Evolutionary conservation across 345 rosid species (phyloP).

Genomic region (Euphorbia lathyris): DNA sequence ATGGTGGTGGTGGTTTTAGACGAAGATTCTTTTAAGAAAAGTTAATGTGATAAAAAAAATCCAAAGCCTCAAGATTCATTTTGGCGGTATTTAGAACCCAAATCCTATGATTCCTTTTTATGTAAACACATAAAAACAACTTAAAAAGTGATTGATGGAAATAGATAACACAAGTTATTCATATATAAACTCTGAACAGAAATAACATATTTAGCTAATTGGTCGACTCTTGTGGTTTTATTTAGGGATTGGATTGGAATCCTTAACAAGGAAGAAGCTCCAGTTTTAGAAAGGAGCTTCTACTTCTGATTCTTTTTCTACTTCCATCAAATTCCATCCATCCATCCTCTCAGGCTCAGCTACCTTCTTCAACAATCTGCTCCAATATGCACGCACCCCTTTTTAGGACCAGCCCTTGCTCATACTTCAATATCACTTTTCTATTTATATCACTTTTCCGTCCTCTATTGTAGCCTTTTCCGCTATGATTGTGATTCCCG

Average conservation of each 20-base stretch:
- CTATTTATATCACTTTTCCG: constrained; percentile 58
- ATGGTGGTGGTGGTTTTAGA: no score
- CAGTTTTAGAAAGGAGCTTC: constrained; percentile 3
- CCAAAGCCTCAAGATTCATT: no score
- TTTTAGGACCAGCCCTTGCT: neutral
- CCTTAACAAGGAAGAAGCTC: neutral
- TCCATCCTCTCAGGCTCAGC: constrained; percentile 10
- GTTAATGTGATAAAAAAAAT: no score
- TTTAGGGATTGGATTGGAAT: neutral
- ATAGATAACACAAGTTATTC: neutral
- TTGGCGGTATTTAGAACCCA: no score
- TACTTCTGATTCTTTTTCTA: constrained; percentile 3
- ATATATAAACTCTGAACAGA: neutral
- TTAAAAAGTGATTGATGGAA: neutral
- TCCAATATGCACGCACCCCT: neutral
- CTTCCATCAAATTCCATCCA: constrained; percentile 17
- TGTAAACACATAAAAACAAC: no score
- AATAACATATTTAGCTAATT: neutral
- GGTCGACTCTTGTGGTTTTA: neutral
- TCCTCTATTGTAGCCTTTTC: constrained; percentile 91
- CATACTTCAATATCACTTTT: neutral
- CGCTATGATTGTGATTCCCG: constrained; percentile 60
- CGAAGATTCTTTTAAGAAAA: no score
- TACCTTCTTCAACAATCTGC: constrained; percentile 6
- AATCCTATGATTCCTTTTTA: no score